A percentile compares a stretch with the other conserved stretches of the same genome.
phyloP scores from a whole-genome alignment of 495 filamentous ascomycete species.

The Penicillium bialowiezense region DNA sequence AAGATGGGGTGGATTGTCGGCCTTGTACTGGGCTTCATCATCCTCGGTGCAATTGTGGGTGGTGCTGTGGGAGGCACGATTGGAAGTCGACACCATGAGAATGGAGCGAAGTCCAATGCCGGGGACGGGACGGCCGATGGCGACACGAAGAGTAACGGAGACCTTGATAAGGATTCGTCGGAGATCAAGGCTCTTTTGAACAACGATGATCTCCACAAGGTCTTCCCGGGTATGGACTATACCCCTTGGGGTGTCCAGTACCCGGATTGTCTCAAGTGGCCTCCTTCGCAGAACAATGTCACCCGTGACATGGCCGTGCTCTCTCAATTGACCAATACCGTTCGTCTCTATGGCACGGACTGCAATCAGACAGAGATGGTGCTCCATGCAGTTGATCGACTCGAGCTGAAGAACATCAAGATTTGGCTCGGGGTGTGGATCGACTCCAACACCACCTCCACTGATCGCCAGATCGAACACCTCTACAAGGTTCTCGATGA shows the following conservation, averaged over 20 bases:
- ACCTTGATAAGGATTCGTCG: constrained; percentile 67
- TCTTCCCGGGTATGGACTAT: constrained; percentile 97
- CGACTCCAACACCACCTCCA: constrained; percentile 79
- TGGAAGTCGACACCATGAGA: constrained; percentile 40
- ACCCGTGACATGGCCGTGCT: constrained; percentile 90
- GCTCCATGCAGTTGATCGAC: constrained; percentile 71
- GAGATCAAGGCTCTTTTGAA: constrained; percentile 82
- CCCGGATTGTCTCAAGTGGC: constrained; percentile 74
- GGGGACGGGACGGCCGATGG: constrained; percentile 28
- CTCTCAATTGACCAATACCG: constrained; percentile 82
- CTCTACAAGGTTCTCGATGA: constrained; percentile 78
- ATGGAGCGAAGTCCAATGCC: constrained; percentile 4
- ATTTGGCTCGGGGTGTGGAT: constrained; percentile 97
- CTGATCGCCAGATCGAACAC: constrained; percentile 71
- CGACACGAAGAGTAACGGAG: constrained; percentile 57
- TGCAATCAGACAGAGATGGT: constrained; percentile 98
- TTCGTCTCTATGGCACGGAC: constrained; percentile 93
- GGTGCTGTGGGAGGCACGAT: constrained; percentile 74
- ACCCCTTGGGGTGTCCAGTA: constrained; percentile 90
- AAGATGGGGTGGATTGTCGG: constrained; percentile 70
- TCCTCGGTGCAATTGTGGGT: constrained; percentile 72
- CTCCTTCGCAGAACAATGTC: constrained; percentile 88
- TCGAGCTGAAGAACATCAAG: constrained; percentile 76
- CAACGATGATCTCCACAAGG: constrained; percentile 79
- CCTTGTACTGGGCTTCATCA: constrained; percentile 54